A percentile compares a stretch with the other conserved stretches of the same genome.
phyloP scores from a whole-genome alignment of 2,329 filamentous ascomycete species.

The Teratosphaeria gauchensis region DNA sequence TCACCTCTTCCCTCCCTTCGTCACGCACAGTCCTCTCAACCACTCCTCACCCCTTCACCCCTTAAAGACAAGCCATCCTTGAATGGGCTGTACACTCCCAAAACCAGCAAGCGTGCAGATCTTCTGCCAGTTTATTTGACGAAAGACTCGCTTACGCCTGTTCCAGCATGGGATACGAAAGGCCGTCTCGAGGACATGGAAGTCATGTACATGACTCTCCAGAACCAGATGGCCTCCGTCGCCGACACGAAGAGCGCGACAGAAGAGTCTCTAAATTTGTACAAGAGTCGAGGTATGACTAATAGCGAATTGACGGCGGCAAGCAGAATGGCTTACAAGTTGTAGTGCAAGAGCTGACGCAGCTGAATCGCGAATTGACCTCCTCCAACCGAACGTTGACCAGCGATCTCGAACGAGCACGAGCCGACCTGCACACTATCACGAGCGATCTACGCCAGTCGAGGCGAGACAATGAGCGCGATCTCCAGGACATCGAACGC shows the following conservation, averaged over 20 bases:
- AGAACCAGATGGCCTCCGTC: slow-evolving; percentile 61
- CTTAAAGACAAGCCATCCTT: slow-evolving; percentile 18
- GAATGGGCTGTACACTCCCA: slow-evolving; percentile 19
- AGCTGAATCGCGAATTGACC: slow-evolving; percentile 33
- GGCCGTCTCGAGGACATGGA: slow-evolving; percentile 69
- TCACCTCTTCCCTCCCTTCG: slow-evolving; percentile 17
- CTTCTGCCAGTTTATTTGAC: slow-evolving; percentile 64
- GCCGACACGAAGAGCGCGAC: slow-evolving; percentile 58
- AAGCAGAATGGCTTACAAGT: not conserved
- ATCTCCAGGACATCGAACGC: slow-evolving; percentile 20
- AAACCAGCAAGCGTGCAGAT: slow-evolving; percentile 22
- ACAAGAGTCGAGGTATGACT: slow-evolving; percentile 62
- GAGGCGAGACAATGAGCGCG: slow-evolving; percentile 24
- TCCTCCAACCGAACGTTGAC: slow-evolving; percentile 48
- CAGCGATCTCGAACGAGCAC: slow-evolving; percentile 49
- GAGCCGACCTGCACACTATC: slow-evolving; percentile 23
- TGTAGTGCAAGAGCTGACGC: slow-evolving; percentile 17
- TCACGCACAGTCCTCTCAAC: slow-evolving; percentile 21
- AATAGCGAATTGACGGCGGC: not conserved
- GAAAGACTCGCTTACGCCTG: slow-evolving; percentile 36
- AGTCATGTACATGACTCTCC: slow-evolving; percentile 59
- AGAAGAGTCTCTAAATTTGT: slow-evolving; percentile 64
- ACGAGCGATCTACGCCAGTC: slow-evolving; percentile 23
- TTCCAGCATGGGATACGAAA: slow-evolving; percentile 70
- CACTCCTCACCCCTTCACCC: slow-evolving; percentile 20